Evolutionary conservation across 1,139 yeast species (phyloP).

Genomic region (Zygosaccharomyces sapae): DNA sequence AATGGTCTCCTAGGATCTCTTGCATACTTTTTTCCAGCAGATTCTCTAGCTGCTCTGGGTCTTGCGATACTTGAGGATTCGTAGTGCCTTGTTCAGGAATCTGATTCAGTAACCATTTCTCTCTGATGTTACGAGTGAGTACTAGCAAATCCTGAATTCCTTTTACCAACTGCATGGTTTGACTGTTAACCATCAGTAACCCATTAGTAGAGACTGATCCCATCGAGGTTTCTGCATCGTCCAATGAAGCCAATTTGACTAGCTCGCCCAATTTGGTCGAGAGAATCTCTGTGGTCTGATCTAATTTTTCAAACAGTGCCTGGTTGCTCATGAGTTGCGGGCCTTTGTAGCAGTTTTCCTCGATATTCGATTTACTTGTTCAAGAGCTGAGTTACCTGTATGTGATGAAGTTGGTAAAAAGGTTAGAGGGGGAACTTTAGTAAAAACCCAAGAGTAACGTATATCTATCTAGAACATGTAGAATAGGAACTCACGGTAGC

Average conservation of each 20-base stretch:
- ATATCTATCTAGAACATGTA: no score
- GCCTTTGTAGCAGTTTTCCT: neutral
- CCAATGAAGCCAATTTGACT: slow-evolving; percentile 28
- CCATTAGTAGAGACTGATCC: slow-evolving; percentile 28
- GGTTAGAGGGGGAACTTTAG: no score
- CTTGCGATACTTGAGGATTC: slow-evolving; percentile 5
- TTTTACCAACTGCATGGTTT: slow-evolving; percentile 33
- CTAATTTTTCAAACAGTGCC: slow-evolving; percentile 32
- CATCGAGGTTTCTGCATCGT: slow-evolving; percentile 15
- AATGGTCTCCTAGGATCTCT: slow-evolving; percentile 16
- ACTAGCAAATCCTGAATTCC: slow-evolving; percentile 35
- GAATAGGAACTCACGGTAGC: no score
- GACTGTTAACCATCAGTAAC: slow-evolving; percentile 31
- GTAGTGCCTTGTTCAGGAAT: slow-evolving; percentile 25
- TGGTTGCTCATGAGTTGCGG: slow-evolving; percentile 27
- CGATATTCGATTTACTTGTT: no score
- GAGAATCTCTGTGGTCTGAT: slow-evolving; percentile 31
- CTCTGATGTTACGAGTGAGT: slow-evolving; percentile 33
- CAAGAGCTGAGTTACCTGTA: neutral
- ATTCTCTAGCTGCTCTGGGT: slow-evolving; percentile 17
- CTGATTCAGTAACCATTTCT: slow-evolving; percentile 35
- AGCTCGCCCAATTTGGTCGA: slow-evolving; percentile 32
- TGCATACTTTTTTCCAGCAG: slow-evolving; percentile 22
- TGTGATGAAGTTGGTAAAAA: neutral
- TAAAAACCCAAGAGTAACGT: no score